Percentiles rank a stretch among this genome's conserved stretches.
These are phyloP conservation scores for Avena sativa DNA, from an alignment of 176 grass and related monocot genomes.

Conservation along the genomic window DNA sequence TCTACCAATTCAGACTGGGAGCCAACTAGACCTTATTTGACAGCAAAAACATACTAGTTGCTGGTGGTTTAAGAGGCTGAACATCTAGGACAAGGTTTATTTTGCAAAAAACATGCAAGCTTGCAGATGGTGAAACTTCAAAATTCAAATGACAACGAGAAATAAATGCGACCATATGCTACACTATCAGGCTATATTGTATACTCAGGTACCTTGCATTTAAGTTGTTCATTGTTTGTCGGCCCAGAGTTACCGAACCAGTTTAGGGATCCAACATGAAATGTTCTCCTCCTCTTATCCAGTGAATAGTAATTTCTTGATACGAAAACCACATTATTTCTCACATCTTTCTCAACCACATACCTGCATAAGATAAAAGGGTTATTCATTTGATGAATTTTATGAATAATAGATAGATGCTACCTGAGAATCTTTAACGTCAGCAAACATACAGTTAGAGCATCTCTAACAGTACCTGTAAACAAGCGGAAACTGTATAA, in stretches of 20 bases:
- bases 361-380: slow-evolving; percentile 57
- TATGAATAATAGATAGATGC: not conserved
- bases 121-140: not conserved
- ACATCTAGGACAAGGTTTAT: not conserved
- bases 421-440: too few species aligned
- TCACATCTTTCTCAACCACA: slow-evolving; percentile 91
- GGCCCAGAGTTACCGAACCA: slow-evolving; percentile 74
- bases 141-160: slow-evolving; percentile 21
- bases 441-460: too few species aligned
- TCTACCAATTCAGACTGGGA: not conserved
- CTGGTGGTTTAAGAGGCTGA: not conserved
- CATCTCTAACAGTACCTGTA: too few species aligned
- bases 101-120: not conserved
- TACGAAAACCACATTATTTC: slow-evolving; percentile 88
- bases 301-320: slow-evolving; percentile 94
- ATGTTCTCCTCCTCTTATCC: slow-evolving; percentile 80
- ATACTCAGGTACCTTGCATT: slow-evolving; percentile 79
- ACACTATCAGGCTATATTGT: not conserved
- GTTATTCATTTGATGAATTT: slow-evolving; percentile 4
- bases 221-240: slow-evolving; percentile 48
- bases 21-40: not conserved
- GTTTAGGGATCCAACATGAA: slow-evolving; percentile 77
- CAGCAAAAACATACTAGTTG: too few species aligned
- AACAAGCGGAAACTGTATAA: too few species aligned
- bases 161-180: not conserved